Conservation (phyloP, 2,329 filamentous ascomycete genomes). For the Penicillium sp. region DNA sequence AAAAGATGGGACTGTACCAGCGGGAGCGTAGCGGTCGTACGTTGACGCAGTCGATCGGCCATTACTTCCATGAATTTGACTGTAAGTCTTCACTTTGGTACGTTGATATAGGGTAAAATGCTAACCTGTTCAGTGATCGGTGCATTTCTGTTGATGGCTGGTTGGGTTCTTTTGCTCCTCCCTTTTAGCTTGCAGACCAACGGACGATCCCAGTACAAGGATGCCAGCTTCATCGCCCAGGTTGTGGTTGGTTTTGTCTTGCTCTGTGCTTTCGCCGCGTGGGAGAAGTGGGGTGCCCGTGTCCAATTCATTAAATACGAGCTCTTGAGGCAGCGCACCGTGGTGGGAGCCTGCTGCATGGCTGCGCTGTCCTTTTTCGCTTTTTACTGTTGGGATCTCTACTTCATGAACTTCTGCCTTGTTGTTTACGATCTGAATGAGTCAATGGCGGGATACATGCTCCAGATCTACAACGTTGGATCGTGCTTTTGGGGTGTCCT, state of each 20-base stretch:
- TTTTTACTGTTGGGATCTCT: slow-evolving; percentile 60
- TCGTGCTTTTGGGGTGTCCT: slow-evolving; percentile 57
- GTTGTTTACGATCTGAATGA: slow-evolving; percentile 56
- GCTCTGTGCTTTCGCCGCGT: slow-evolving; percentile 58
- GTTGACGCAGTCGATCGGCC: slow-evolving; percentile 50
- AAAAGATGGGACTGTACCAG: slow-evolving; percentile 58
- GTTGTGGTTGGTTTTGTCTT: slow-evolving; percentile 58
- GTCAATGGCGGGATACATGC: slow-evolving; percentile 52
- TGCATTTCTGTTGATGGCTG: slow-evolving; percentile 63
- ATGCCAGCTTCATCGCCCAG: slow-evolving; percentile 56
- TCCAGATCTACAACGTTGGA: slow-evolving; percentile 59
- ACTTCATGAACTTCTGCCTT: slow-evolving; percentile 60
- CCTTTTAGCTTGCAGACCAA: slow-evolving; percentile 63
- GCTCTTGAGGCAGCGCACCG: slow-evolving; percentile 55
- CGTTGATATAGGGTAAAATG: slow-evolving; percentile 29
- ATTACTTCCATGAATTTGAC: slow-evolving; percentile 69
- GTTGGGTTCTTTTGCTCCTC: slow-evolving; percentile 68
- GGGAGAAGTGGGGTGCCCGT: slow-evolving; percentile 59
- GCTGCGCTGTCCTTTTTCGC: slow-evolving; percentile 55
- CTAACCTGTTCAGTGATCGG: slow-evolving; percentile 53
- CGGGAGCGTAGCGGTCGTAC: slow-evolving; percentile 53
- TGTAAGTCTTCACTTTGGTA: slow-evolving; percentile 52
- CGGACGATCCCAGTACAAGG: slow-evolving; percentile 48
- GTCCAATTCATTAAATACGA: slow-evolving; percentile 61
- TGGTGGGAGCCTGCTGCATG: slow-evolving; percentile 58